These are phyloP conservation scores for Amanita pallidorosea DNA, from an alignment of 768 basidiomycete genomes.

Conservation along the genomic window DNA sequence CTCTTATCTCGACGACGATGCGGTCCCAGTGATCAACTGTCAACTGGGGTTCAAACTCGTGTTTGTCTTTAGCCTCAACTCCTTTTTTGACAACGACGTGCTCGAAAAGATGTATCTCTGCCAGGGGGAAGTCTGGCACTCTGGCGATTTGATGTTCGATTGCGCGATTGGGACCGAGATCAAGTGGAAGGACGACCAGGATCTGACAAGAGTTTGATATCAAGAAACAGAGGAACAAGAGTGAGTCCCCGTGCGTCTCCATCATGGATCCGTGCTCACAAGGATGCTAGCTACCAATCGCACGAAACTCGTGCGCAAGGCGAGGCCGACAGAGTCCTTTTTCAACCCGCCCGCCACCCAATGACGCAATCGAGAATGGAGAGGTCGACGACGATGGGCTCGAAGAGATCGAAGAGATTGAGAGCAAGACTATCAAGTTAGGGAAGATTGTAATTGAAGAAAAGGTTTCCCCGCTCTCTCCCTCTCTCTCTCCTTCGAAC, in stretches of 20 bases:
- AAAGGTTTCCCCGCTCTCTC: conserved; percentile 39
- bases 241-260: conserved; percentile 36
- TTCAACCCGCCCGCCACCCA: conserved; percentile 75
- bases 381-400: conserved; percentile 83
- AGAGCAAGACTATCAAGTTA: conserved; percentile 97
- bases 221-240: conserved; percentile 99
- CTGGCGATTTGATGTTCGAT: conserved; percentile 95
- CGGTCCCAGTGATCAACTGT: conserved; percentile 37
- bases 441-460: conserved; percentile 98
- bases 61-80: conserved; percentile 76
- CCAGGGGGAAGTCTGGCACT: conserved; percentile 86
- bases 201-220: conserved; percentile 97
- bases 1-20: conserved; percentile 50
- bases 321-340: conserved; percentile 87
- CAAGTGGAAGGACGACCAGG: conserved; percentile 97
- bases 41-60: conserved; percentile 85
- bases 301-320: conserved; percentile 76
- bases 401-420: conserved; percentile 83
- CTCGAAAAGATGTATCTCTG: conserved; percentile 94
- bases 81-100: conserved; percentile 76
- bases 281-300: conserved; percentile 60
- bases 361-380: conserved; percentile 54
- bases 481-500: no score
- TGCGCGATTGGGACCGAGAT: conserved; percentile 89
- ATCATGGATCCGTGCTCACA: conserved; percentile 1